Conservation (phyloP, 2,329 filamentous ascomycete genomes). For the Penicillium sp. region DNA sequence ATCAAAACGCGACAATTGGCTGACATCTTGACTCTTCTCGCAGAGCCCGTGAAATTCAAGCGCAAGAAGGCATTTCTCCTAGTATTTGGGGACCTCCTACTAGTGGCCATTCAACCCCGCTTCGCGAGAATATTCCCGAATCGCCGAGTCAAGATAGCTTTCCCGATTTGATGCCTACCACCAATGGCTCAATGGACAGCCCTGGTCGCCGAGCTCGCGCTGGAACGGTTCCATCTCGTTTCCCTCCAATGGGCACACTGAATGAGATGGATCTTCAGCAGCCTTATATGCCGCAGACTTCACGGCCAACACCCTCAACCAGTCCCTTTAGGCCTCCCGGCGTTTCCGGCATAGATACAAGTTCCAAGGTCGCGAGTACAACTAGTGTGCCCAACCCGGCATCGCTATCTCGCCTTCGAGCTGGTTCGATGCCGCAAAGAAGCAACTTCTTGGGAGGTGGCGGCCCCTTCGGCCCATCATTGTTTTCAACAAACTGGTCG, state of each 20-base stretch:
- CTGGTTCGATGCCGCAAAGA: constrained; percentile 91
- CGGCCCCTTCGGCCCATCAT: constrained; percentile 78
- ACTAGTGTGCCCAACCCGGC: constrained; percentile 63
- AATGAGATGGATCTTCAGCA: constrained; percentile 58
- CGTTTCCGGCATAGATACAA: constrained; percentile 42
- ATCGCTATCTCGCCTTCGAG: constrained; percentile 79
- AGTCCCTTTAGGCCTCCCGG: constrained; percentile 76
- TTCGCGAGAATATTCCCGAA: constrained; percentile 96
- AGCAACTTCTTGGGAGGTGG: constrained; percentile 63
- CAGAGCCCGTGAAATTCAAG: constrained; percentile 94
- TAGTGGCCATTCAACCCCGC: constrained; percentile 91
- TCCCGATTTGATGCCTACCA: constrained; percentile 77
- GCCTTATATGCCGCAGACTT: constrained; percentile 69
- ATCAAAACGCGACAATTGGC: constrained; percentile 1
- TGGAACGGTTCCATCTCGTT: constrained; percentile 92
- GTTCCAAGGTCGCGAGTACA: constrained; percentile 39
- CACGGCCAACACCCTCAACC: constrained; percentile 79
- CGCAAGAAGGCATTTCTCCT: constrained; percentile 83
- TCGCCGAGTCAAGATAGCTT: constrained; percentile 91
- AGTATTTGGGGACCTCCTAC: constrained; percentile 91
- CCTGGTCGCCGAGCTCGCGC: constrained; percentile 79
- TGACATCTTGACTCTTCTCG: constrained; percentile 11
- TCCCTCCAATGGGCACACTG: constrained; percentile 72
- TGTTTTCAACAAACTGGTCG: constrained; percentile 86
- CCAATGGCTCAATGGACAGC: constrained; percentile 63